These are phyloP conservation scores for Debaryomyces maramus DNA, from an alignment of 805 yeast species.

Conservation along the genomic window DNA sequence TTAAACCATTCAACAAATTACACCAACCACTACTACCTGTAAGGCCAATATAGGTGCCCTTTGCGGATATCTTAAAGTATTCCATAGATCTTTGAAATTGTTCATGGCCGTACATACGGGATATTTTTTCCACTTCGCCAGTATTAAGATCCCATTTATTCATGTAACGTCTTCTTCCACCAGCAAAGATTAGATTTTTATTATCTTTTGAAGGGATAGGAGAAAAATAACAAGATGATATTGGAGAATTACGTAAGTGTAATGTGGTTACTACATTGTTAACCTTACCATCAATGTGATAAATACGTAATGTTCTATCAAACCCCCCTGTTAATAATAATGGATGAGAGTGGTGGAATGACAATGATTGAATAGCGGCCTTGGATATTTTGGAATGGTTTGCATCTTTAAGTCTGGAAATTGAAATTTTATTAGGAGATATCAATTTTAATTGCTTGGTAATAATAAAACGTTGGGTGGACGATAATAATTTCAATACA, in stretches of 20 bases:
- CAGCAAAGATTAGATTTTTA: constrained; percentile 66
- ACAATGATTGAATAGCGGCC: constrained; percentile 80
- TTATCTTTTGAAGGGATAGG: constrained; percentile 22
- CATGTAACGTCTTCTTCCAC: constrained; percentile 90
- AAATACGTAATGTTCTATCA: constrained; percentile 83
- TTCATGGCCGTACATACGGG: constrained; percentile 91
- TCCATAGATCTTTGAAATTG: constrained; percentile 83
- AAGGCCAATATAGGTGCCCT: constrained; percentile 71
- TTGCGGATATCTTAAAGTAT: constrained; percentile 72
- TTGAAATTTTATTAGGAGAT: constrained; percentile 69
- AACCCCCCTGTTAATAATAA: constrained; percentile 87
- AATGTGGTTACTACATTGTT: constrained; percentile 82
- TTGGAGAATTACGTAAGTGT: constrained; percentile 75
- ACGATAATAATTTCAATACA: constrained; percentile 30
- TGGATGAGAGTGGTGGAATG: constrained; percentile 86
- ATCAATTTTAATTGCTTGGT: constrained; percentile 54
- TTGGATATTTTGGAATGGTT: constrained; percentile 66
- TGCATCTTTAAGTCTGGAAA: constrained; percentile 85
- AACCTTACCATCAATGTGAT: constrained; percentile 83
- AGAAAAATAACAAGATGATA: constrained; percentile 72
- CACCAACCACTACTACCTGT: constrained; percentile 91
- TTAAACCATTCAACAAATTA: constrained; percentile 69
- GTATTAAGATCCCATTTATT: constrained; percentile 81
- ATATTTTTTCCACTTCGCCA: constrained; percentile 78
- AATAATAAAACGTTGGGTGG: constrained; percentile 39